Conservation (phyloP, 352 stramenopile species). For the Globisporangium middletonii region DNA sequence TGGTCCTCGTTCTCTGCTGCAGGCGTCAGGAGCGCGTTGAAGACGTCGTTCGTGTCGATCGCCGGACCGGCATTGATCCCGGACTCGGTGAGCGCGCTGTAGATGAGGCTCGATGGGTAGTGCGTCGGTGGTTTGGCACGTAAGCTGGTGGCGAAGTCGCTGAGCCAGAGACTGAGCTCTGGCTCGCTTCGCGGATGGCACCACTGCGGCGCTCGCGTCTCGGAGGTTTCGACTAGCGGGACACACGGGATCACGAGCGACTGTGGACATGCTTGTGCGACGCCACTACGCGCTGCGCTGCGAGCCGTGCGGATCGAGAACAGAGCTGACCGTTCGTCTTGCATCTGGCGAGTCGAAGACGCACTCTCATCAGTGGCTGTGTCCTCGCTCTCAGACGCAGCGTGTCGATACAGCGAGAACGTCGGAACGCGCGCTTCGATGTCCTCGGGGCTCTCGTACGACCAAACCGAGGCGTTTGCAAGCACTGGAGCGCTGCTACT, state of each 20-base stretch:
- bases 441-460: constrained; percentile 3
- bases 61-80: background rate
- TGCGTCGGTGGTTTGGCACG: background rate
- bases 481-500: background rate
- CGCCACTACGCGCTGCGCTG: background rate
- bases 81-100: constrained; percentile 5
- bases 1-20: background rate
- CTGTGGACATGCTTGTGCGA: background rate
- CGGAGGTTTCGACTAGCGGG: background rate
- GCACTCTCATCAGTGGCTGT: background rate
- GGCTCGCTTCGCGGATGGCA: background rate
- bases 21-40: background rate
- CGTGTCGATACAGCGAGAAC: background rate
- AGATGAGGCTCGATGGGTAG: constrained; percentile 1
- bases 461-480: constrained; percentile 4
- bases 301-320: constrained; percentile 4
- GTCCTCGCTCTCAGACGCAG: background rate
- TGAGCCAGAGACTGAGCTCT: constrained; percentile 1
- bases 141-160: background rate
- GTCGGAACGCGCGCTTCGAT: background rate
- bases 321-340: background rate
- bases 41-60: background rate
- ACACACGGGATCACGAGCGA: constrained; percentile 1
- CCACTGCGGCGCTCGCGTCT: background rate
- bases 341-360: no score